Conservation (phyloP, 1,284 basidiomycete species). For the Chondrostereum purpureum region DNA sequence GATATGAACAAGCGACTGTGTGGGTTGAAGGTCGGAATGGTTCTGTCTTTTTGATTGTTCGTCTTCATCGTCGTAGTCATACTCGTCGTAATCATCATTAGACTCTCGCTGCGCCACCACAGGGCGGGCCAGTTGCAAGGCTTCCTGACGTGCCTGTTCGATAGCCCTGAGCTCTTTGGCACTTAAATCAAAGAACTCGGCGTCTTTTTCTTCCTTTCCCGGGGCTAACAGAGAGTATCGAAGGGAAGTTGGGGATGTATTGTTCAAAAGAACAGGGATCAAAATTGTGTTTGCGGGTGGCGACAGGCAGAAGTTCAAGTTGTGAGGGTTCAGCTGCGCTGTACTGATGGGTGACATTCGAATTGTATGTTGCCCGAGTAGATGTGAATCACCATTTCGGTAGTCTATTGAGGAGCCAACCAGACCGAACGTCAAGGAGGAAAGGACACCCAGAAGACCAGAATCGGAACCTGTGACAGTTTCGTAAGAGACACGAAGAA, state of each 20-base stretch:
- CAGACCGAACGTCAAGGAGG: constrained; percentile 42
- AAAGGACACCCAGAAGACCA: constrained; percentile 37
- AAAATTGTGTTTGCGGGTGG: constrained; percentile 50
- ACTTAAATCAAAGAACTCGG: constrained; percentile 51
- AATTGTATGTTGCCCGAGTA: constrained; percentile 86
- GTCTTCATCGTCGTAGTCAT: constrained; percentile 44
- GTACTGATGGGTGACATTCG: constrained; percentile 88
- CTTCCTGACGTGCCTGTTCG: constrained; percentile 49
- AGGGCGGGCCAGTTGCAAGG: constrained; percentile 40
- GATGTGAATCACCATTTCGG: constrained; percentile 42
- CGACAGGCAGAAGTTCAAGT: constrained; percentile 65
- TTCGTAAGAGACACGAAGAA: too few relatives aligned
- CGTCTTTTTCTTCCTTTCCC: constrained; percentile 41
- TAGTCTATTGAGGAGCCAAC: constrained; percentile 32
- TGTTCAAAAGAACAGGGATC: constrained; percentile 84
- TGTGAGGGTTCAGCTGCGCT: constrained; percentile 72
- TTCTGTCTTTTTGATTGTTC: too few relatives aligned
- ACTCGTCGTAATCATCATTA: constrained; percentile 56
- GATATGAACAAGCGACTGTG: constrained; percentile 57
- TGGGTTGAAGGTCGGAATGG: constrained; percentile 22
- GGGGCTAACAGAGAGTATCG: constrained; percentile 76
- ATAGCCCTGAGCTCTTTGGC: constrained; percentile 63
- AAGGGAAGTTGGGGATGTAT: constrained; percentile 73
- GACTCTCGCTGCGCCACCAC: constrained; percentile 29
- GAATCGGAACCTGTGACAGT: constrained; percentile 20